Evolutionary conservation across 2,329 filamentous ascomycete species (phyloP).

Genomic region (Talaromyces sp.): DNA sequence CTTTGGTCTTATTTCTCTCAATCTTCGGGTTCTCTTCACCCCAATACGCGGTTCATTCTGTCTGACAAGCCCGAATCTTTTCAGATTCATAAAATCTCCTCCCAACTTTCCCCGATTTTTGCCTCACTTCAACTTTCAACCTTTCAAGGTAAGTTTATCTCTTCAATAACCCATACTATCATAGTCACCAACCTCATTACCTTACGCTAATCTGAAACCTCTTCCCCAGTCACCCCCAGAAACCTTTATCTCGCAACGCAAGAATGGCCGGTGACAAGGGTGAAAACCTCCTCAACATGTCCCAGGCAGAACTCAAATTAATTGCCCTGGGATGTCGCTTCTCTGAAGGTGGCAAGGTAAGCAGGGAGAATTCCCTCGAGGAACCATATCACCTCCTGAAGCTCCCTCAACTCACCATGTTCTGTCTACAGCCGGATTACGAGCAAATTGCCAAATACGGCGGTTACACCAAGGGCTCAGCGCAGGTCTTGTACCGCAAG

Average conservation of each 20-base stretch:
- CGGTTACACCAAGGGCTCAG: slow-evolving; percentile 35
- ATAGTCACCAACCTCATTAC: background rate
- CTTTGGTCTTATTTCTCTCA: background rate
- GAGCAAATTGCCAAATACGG: slow-evolving; percentile 34
- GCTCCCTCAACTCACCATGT: background rate
- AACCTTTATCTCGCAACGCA: background rate
- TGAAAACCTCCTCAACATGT: slow-evolving; percentile 8
- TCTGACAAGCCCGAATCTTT: background rate
- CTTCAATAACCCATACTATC: background rate
- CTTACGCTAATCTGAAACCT: background rate
- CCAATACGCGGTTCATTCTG: background rate
- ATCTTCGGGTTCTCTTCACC: background rate
- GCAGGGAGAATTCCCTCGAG: too few species aligned
- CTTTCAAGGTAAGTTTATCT: background rate
- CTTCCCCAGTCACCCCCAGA: background rate
- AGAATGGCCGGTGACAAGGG: slow-evolving; percentile 3
- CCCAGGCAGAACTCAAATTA: slow-evolving; percentile 14
- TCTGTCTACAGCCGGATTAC: slow-evolving; percentile 35
- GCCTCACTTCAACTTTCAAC: background rate
- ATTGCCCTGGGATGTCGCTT: slow-evolving; percentile 17
- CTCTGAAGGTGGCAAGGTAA: slow-evolving; percentile 16
- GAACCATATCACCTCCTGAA: background rate
- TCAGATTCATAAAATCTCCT: background rate
- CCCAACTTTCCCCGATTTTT: background rate
- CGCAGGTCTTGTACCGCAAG: slow-evolving; percentile 33